Conservation (phyloP, 2,329 filamentous ascomycete genomes). For the Helotiales sp. region DNA sequence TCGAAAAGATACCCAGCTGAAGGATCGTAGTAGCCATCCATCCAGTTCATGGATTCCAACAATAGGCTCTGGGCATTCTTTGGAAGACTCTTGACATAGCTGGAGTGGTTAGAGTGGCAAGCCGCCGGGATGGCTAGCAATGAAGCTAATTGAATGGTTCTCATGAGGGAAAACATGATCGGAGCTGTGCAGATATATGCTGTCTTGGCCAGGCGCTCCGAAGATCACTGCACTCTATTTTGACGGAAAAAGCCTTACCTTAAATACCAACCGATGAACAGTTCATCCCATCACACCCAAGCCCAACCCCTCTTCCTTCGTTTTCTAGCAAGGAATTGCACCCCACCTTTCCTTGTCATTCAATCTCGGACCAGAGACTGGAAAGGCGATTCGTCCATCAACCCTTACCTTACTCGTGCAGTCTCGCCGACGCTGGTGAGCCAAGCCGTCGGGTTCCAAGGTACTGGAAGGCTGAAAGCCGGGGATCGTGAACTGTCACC, state of each 20-base stretch:
- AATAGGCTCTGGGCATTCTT: slow-evolving; percentile 48
- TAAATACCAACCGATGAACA: background rate
- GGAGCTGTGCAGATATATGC: background rate
- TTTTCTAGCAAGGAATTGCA: background rate
- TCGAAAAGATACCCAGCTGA: slow-evolving; percentile 58
- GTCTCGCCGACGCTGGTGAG: background rate
- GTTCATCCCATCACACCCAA: background rate
- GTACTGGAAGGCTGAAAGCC: background rate
- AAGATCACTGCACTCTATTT: background rate
- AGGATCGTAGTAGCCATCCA: slow-evolving; percentile 60
- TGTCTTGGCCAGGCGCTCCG: background rate
- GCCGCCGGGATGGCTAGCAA: slow-evolving; percentile 20
- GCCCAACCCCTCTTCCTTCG: background rate
- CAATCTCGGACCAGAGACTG: background rate
- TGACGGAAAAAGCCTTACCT: background rate
- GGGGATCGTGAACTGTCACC: slow-evolving; percentile 2
- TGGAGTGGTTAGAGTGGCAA: slow-evolving; percentile 4
- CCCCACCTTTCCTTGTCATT: slow-evolving; percentile 6
- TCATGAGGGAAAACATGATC: slow-evolving; percentile 22
- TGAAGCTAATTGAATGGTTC: slow-evolving; percentile 21
- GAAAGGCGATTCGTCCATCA: background rate
- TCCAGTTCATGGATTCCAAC: slow-evolving; percentile 57
- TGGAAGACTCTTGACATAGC: slow-evolving; percentile 30
- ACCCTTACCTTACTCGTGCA: slow-evolving; percentile 5
- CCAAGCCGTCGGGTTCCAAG: background rate